phyloP scores from a whole-genome alignment of 2,329 filamentous ascomycete species.

The Phyllosticta paracitricarpa region DNA sequence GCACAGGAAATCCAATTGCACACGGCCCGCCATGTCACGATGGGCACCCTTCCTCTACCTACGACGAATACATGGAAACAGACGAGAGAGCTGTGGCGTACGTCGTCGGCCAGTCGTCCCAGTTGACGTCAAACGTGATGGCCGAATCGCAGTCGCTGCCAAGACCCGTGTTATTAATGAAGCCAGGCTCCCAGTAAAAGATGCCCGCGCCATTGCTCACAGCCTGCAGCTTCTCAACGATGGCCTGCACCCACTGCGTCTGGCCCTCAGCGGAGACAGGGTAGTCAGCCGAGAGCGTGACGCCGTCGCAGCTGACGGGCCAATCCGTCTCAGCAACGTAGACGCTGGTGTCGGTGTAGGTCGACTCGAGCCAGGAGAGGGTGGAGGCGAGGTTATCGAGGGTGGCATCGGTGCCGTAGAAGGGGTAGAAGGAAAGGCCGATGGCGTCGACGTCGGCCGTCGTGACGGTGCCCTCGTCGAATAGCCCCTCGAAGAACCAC shows the following conservation, averaged over 20 bases:
- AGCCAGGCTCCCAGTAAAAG: slow-evolving; percentile 68
- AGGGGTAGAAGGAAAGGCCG: slow-evolving; percentile 65
- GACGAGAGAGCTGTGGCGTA: slow-evolving; percentile 44
- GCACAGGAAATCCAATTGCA: not conserved
- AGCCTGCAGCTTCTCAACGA: slow-evolving; percentile 46
- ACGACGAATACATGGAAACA: slow-evolving; percentile 39
- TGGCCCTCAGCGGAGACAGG: slow-evolving; percentile 55
- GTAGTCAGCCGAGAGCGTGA: slow-evolving; percentile 47
- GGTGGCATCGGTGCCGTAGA: slow-evolving; percentile 52
- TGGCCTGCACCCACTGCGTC: slow-evolving; percentile 48
- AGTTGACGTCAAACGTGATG: slow-evolving; percentile 43
- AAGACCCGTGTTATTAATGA: slow-evolving; percentile 54
- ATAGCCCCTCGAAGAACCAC: slow-evolving; percentile 41
- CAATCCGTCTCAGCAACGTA: slow-evolving; percentile 64
- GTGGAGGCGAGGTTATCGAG: slow-evolving; percentile 46
- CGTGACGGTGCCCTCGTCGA: slow-evolving; percentile 44
- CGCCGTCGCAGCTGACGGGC: slow-evolving; percentile 48
- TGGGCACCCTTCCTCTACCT: not conserved
- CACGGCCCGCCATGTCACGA: not conserved
- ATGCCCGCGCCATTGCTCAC: slow-evolving; percentile 48
- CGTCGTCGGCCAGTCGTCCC: slow-evolving; percentile 51
- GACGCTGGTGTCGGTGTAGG: slow-evolving; percentile 52
- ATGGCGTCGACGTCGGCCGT: slow-evolving; percentile 57
- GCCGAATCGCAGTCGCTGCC: slow-evolving; percentile 36
- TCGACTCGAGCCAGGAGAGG: slow-evolving; percentile 48